Base-by-base conservation (phyloP, 768 basidiomycete genomes). In the Austroboletus festivus region DNA sequence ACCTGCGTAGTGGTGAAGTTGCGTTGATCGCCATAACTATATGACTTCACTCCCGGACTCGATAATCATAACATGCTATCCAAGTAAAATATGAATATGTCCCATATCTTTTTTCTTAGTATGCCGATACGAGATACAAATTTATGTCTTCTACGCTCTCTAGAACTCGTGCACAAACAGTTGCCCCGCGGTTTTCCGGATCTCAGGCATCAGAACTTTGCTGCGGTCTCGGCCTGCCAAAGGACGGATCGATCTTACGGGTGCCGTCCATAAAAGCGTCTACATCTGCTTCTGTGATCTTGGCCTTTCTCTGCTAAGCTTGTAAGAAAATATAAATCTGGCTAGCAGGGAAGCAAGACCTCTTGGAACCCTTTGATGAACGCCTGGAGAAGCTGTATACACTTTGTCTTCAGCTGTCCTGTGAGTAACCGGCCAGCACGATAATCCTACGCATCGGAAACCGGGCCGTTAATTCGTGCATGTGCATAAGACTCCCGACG, bases 331-430 rank as follows among this genome's bases (percentile, higher is more conserved):
- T n/a, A n/a, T n/a, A n/a, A n/a, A n/a, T n/a, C n/a, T n/a, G n/a
- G n/a, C n/a, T n/a, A n/a, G n/a, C n/a, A n/a, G n/a, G n/a, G n/a
- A n/a, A n/a, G n/a, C n/a, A n/a, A n/a, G n/a, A 86, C 86, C 62
- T 79, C 86, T 71, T 98, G 96, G 75, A 98, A 98, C 2, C 76
- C 78, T 40, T 77, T 79, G 26, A 97, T 88, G 47, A 96, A 89
- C 19, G 77, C 71, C 65, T 96, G 93, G 12, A 99, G 65, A 42
- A 85, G 55, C 46, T 81, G 77, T 51, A 98, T 97, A 61, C 92
- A 95, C 65, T 74, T 82, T 12, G 82, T 83, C 72, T 99, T 99
- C 58, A 99, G 72, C 65, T 98, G 85, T 5, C 92, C 92, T 0
- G 94, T 96, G 44, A 96, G 75, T 46, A 99, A 64, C 31, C 76